Evolutionary conservation across 2,329 filamentous ascomycete genomes (phyloP), one percentile per base, ranked within the genome.

Genomic region (Fusarium redolens): DNA sequence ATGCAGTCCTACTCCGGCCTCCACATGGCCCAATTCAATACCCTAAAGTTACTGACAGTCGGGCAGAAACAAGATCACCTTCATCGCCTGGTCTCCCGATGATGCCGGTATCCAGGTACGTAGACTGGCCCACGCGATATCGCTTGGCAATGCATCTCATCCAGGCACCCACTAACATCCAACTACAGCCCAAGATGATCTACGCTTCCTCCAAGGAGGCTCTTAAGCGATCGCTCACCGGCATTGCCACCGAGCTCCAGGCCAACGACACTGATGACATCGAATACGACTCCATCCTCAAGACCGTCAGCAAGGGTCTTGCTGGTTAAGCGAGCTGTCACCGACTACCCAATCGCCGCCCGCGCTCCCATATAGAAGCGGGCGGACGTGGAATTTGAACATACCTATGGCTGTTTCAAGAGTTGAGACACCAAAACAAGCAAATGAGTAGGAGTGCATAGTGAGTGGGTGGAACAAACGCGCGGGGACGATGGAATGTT

Each of bases 201-300:
- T 96, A 96, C 88, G 92, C 93, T 78, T 93, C 93, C 58, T 96
- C 93, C 84, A 96, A 96, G 87, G 92, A 95, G 79, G 92, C 92
- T 68, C 89, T 96, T 77, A 96, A 95, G 89, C 91, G 92, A 83
- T 84, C 92, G 56, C 89, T 96, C 73, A 93, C 90, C 81, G 93
- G 93, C 73, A 85, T 96, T 77, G 92, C 92, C 69, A 85, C 87
- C 78, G 93, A 96, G 82, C 88, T 95, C 78, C 93, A 96, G 87
- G 93, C 93, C 86, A 95, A 95, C 86, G 93, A 96, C 83, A 84
- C 85, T 76, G 92, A 94, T 83, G 93, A 96, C 83, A 93, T 96
- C 80, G 93, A 95, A 86, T 91, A 90, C 83, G 90, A 93, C 73
- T 88, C 86, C 79, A 87, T 96, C 81, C 85, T 94, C 83, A 88